These are phyloP conservation scores for Penicillium sp. DNA, from an alignment of 2,329 filamentous ascomycete genomes.

Conservation along the genomic window DNA sequence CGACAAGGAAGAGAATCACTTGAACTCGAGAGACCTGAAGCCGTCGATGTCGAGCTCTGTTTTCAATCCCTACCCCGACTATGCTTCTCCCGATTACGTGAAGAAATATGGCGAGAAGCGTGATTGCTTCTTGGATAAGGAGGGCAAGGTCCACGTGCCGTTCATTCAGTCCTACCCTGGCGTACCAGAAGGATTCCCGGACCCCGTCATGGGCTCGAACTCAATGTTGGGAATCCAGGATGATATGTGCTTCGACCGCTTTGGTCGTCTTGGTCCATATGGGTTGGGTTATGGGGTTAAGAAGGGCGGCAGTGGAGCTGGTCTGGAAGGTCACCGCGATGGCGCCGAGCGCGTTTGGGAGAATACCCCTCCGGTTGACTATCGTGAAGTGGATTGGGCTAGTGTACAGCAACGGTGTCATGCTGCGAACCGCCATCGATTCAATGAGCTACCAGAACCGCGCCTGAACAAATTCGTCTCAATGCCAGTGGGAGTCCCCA, in stretches of 20 bases:
- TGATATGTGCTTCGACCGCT: constrained; percentile 91
- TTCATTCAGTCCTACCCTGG: constrained; percentile 74
- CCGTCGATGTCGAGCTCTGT: constrained; percentile 52
- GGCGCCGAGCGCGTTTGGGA: constrained; percentile 82
- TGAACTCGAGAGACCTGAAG: constrained; percentile 31
- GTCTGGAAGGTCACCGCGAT: constrained; percentile 80
- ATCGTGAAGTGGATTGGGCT: constrained; percentile 75
- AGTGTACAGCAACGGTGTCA: constrained; percentile 76
- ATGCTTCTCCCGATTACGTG: constrained; percentile 61
- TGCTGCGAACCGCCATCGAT: constrained; percentile 71
- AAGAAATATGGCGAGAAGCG: constrained; percentile 63
- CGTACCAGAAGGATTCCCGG: constrained; percentile 80
- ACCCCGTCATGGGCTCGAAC: constrained; percentile 85
- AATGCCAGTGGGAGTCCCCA: constrained; percentile 37
- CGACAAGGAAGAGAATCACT: constrained; percentile 27
- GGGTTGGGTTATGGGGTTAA: constrained; percentile 82
- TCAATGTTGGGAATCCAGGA: constrained; percentile 76
- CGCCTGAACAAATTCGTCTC: constrained; percentile 39
- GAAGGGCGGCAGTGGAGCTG: constrained; percentile 81
- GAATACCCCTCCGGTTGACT: constrained; percentile 73
- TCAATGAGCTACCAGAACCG: constrained; percentile 51
- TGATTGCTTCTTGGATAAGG: constrained; percentile 78
- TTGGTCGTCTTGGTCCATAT: constrained; percentile 85
- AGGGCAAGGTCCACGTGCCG: constrained; percentile 68
- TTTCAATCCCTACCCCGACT: constrained; percentile 72